Evolutionary conservation across 2,329 filamentous ascomycete species (phyloP), one percentile per base, ranked within the genome.

Genomic region (Exophiala viscosa): DNA sequence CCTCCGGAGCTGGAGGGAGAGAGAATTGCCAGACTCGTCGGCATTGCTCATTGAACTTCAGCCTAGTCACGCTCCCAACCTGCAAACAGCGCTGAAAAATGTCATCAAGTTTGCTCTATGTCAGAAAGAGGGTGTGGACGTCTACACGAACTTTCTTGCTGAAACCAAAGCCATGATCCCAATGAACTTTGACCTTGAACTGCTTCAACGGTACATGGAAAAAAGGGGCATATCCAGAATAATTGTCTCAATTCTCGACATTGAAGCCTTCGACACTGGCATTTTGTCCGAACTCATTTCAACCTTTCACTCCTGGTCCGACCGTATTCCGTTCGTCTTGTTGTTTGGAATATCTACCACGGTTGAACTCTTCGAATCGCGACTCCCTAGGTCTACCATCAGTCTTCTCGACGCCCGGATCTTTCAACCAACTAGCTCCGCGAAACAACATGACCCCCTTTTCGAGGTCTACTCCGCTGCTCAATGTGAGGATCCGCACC

Each of bases 301-400:
- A 18, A 58, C 75, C 17, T 62, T 77, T 54, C 80, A 78, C 56
- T 80, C 76, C 14, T 85, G 82, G 82, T 69, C 75, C 41, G 78
- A 83, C 62, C 78, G 82, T 23, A 79, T 85, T 47, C 80, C 81
- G 0, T 79, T 85, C 52, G 74, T 81, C 2, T 67, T 83, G 2
- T 66, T 85, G 2, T 77, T 85, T 49, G 80, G 79, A 11, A 76
- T 85, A 44, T 80, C 80, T n/a, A 85, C 82, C 0, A 83, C 82
- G 2, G 73, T 82, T 9, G 81, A 83, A 43, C 75, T 81, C 14
- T 80, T 86, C 49, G 80, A 85, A 62, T 75, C 77, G 39, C 74
- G 81, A 43, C 67, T 86, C 3, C 75, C 81, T 9, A 74, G 76
- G 41, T 73, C 72, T 13, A 76, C 76, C 13, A 70, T 81, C 34